A percentile compares a stretch with the other conserved stretches of the same genome.
Conservation (phyloP, 495 filamentous ascomycete genomes). For the Beverwykella pulmonaria region DNA sequence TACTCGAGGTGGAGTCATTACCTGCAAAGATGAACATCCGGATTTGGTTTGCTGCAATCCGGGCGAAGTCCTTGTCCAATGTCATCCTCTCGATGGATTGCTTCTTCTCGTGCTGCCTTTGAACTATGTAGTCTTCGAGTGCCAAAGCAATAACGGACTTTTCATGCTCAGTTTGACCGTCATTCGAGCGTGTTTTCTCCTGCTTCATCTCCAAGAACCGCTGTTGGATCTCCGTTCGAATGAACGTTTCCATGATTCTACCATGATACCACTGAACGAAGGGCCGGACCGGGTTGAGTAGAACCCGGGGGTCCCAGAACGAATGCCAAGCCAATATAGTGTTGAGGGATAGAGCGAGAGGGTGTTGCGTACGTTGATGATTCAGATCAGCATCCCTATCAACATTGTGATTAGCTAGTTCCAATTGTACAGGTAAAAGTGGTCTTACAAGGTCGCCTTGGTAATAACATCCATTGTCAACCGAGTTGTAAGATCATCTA, state of each 20-base stretch:
- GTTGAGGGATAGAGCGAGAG: background rate
- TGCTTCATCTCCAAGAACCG: too few relatives aligned
- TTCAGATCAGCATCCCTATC: constrained; percentile 15
- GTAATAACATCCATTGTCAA: constrained; percentile 22
- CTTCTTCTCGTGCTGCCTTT: background rate
- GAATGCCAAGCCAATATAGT: constrained; percentile 18
- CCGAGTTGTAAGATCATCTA: constrained; percentile 12
- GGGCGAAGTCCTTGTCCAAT: constrained; percentile 13
- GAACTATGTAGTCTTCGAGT: too few relatives aligned
- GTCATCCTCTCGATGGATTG: background rate
- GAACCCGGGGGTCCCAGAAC: constrained; percentile 21
- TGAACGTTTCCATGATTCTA: too few relatives aligned
- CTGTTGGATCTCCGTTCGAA: too few relatives aligned
- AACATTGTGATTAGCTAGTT: background rate
- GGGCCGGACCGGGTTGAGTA: constrained; percentile 12
- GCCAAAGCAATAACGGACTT: too few relatives aligned
- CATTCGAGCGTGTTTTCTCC: too few relatives aligned
- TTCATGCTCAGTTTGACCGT: too few relatives aligned
- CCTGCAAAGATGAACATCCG: constrained; percentile 53
- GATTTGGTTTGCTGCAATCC: constrained; percentile 12
- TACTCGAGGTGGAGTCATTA: constrained; percentile 54
- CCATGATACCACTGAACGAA: constrained; percentile 4
- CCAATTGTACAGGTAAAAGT: background rate
- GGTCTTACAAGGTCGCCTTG: constrained; percentile 20
- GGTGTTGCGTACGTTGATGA: constrained; percentile 9